phyloP scores from a whole-genome alignment of 139 green algal genomes.

The Volvox reticuliferus region DNA sequence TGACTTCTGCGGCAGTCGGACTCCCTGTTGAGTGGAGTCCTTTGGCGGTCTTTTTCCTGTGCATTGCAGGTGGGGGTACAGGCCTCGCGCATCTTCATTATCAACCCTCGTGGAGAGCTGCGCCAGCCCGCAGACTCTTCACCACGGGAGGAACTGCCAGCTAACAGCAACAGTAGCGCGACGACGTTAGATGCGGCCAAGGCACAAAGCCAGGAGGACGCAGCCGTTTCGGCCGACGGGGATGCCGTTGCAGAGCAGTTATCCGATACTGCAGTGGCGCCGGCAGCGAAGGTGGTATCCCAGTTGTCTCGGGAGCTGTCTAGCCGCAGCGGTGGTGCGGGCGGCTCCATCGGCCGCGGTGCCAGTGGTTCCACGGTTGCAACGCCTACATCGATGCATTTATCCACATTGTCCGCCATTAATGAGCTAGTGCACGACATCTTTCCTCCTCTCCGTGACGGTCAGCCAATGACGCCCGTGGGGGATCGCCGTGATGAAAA shows the following conservation, averaged over 20 bases:
- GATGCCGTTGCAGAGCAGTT: not conserved
- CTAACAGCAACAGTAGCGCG: too few relatives aligned
- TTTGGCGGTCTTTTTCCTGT: not conserved
- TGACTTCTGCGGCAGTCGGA: too few relatives aligned
- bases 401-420: slow-evolving; percentile 72
- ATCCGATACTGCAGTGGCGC: not conserved
- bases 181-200: not conserved
- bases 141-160: not conserved
- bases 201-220: not conserved
- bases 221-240: not conserved
- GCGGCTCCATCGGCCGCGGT: not conserved
- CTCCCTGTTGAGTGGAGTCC: too few relatives aligned
- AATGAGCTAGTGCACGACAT: slow-evolving; percentile 81
- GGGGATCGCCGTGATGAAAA: not conserved
- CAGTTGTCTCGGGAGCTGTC: not conserved
- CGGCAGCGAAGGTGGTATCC: not conserved
- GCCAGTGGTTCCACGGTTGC: slow-evolving; percentile 43
- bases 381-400: slow-evolving; percentile 33
- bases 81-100: slow-evolving; percentile 90
- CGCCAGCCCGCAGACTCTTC: slow-evolving; percentile 19
- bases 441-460: slow-evolving; percentile 71
- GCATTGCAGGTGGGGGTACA: slow-evolving; percentile 85
- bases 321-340: not conserved
- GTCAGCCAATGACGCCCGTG: not conserved
- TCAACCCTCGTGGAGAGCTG: slow-evolving; percentile 88